Evolutionary conservation across 345 rosid genomes (phyloP), one percentile per base, ranked within the genome.

Genomic region (Pugionium dolabratum): DNA sequence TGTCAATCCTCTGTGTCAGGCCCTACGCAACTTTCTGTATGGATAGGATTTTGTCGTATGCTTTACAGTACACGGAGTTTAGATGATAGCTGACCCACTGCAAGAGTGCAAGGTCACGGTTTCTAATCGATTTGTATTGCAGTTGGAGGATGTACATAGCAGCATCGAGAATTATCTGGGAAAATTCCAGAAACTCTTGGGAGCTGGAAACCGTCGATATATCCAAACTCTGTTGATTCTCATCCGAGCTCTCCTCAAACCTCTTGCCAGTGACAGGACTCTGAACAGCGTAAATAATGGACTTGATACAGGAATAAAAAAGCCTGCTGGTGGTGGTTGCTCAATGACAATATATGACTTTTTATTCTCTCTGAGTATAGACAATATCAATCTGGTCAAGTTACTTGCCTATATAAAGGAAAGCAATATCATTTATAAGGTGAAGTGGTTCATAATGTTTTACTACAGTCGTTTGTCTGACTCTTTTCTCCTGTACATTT

Each of bases 171-270:
- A 72, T 71, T 93, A 87, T 73, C 81, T 93, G 18, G 84, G 78
- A 64, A 86, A 94, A 77, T 90, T 93, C 56, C 46, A 75, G 73
- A 81, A 44, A 63, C 82, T 79, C 42, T 72, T 93, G 82, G 97
- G 97, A 71, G 84, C 90, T 75, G 90, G 96, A 58, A 93, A 93
- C 76, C 85, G 91, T 71, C 90, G 98, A 86, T 79, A 93, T 62
- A 88, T 93, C 75, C 98, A 90, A 78, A 93, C 90, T 59, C 55
- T 93, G 62, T 73, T 85, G 79, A 86, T 90, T 67, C 78, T 93
- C 47, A 78, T 86, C 57, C 71, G 63, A 62, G 88, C 96, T 66
- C 82, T 93, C 73, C 84, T 80, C 62, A 82, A 55, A 76, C 75
- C 81, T 71, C 74, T 93, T 55, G 34, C 44, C 47, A 66, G 69